Base-by-base conservation (phyloP, 2,329 filamentous ascomycete species). In the Lomentospora prolificans region DNA sequence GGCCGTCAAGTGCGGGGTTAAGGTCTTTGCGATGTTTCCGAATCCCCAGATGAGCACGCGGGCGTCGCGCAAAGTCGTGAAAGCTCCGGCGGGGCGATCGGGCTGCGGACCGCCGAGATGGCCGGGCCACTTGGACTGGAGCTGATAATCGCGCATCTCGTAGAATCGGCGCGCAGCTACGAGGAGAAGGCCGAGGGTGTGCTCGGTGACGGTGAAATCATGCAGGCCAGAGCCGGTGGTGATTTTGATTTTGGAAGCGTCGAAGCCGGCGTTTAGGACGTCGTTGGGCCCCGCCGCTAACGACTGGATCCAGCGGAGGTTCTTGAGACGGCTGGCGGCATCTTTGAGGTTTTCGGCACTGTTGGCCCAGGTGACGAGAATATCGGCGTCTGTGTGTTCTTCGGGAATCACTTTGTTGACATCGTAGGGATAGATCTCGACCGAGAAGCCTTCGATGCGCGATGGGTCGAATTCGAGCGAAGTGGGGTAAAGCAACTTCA, bases 401-500 rank as follows among this genome's bases (percentile, higher is more conserved):
- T 79, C 75, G 9, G 82, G 80, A 60, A 86, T 79, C 17, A 72
- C 66, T 54, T 69, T 59, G 60, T 77, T 79, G 60, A 80, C 78
- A 62, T 85, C 77, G 71, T 86, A 86, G 14, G 79, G 65, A 62
- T 80, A 73, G n/a, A 85, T 74, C 2, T 72, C 66, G 50, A 79
- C 75, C 51, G 75, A 72, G 72, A 82, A 85, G 63, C 81, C 82
- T 61, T 83, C 69, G 58, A 85, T 73, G 64, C 69, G 72, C 58
- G 73, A 60, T 58, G 75, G 63, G 70, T 85, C 75, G 66, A 85
- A 75, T 55, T 70, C 71, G 59, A 85, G 74, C 3, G 81, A 84
- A 56, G 79, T 85, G 53, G 82, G 82, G 70, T 85, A 85, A 60
- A 85, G 80, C 61, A 86, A 78, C 72, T 86, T 86, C 80, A 81